A percentile compares a stretch with the other conserved stretches of the same genome.
phyloP scores from a whole-genome alignment of 1,139 yeast genomes.

The Candida sojae region DNA sequence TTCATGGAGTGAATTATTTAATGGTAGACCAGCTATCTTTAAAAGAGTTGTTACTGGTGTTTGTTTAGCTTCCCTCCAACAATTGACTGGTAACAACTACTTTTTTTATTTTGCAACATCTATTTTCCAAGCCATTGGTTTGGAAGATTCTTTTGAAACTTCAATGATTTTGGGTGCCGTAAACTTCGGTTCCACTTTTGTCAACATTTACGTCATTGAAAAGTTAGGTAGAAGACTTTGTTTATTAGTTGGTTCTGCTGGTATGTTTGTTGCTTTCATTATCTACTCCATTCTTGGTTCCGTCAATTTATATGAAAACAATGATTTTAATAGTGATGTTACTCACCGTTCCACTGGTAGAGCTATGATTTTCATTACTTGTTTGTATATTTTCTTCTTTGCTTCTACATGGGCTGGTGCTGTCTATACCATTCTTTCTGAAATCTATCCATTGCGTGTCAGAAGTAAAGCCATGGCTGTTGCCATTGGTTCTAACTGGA shows the following conservation, averaged over 20 bases:
- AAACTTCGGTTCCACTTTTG: conserved; percentile 72
- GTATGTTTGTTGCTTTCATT: conserved; percentile 58
- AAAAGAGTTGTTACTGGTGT: conserved; percentile 66
- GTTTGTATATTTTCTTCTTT: conserved; percentile 76
- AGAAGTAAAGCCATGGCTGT: conserved; percentile 79
- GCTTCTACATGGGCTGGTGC: conserved; percentile 88
- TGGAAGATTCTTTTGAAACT: conserved; percentile 71
- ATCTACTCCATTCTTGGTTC: conserved; percentile 63
- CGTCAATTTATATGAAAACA: conserved; percentile 55
- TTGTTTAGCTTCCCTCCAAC: conserved; percentile 68
- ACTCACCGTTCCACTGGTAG: conserved; percentile 49
- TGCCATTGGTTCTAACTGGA: conserved; percentile 77
- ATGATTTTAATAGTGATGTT: conserved; percentile 28
- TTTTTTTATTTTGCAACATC: conserved; percentile 84
- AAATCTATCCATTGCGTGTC: conserved; percentile 75
- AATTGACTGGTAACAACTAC: conserved; percentile 78
- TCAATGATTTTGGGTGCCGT: conserved; percentile 76
- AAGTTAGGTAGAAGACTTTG: conserved; percentile 71
- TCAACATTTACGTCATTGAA: conserved; percentile 66
- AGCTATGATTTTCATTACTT: conserved; percentile 74
- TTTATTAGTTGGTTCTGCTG: conserved; percentile 49
- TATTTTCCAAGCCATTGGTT: conserved; percentile 73
- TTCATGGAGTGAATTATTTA: conserved; percentile 63
- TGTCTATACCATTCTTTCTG: conserved; percentile 76
- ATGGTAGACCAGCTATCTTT: conserved; percentile 65